phyloP scores from a whole-genome alignment of 805 yeast genomes.

The Kurtzmaniella cleridarum region DNA sequence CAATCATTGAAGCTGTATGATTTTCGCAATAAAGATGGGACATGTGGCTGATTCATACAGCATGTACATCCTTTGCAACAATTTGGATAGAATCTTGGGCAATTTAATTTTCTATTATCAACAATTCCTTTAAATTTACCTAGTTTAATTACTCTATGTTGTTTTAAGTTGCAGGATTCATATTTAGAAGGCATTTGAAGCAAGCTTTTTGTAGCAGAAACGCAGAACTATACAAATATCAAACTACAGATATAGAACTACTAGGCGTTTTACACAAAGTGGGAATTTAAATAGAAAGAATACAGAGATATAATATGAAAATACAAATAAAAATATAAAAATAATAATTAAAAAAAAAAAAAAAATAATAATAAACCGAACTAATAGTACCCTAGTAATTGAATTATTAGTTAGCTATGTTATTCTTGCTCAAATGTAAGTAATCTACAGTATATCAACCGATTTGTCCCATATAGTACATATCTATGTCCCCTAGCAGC shows the following conservation, averaged over 20 bases:
- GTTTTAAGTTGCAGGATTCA: not conserved
- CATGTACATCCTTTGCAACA: conserved; percentile 5
- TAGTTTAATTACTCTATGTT: conserved; percentile 2
- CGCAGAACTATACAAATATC: no score
- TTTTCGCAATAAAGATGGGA: conserved; percentile 7
- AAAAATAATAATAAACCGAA: not conserved
- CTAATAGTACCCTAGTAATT: no score
- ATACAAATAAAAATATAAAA: not conserved
- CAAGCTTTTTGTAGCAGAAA: not conserved
- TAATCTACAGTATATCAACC: conserved; percentile 2
- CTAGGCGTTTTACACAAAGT: no score
- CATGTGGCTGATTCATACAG: conserved; percentile 9
- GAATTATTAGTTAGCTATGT: no score
- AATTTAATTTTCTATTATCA: conserved; percentile 16
- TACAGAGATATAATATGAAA: no score
- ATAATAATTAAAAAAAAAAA: not conserved
- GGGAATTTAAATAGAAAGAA: no score
- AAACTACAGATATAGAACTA: no score
- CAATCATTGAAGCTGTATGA: not conserved
- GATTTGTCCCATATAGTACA: conserved; percentile 4
- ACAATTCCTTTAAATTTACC: conserved; percentile 17
- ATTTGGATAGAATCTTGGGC: conserved; percentile 7
- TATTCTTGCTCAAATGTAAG: no score
- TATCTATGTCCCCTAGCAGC: conserved; percentile 5
- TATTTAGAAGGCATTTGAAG: not conserved